Conservation (phyloP, 768 basidiomycete genomes). For the Boletus rubropictus region DNA sequence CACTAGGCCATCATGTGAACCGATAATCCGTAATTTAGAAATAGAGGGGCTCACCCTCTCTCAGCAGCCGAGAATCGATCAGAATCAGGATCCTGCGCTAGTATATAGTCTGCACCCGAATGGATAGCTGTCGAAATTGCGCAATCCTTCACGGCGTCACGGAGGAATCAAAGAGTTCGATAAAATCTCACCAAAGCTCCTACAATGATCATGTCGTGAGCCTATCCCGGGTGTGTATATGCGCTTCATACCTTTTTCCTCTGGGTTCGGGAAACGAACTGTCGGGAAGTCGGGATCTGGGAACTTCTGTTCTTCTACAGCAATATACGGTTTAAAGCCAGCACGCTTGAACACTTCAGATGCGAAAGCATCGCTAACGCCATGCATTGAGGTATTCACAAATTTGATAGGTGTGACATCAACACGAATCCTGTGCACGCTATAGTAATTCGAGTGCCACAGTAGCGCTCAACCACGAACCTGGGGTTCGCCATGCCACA, state of each 20-base stretch:
- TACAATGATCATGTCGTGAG: conserved; percentile 16
- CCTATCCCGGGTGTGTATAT: background rate
- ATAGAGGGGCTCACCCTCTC: conserved; percentile 40
- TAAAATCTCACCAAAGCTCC: conserved; percentile 42
- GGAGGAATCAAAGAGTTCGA: background rate
- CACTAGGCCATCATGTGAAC: conserved; percentile 6
- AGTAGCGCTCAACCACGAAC: conserved; percentile 6
- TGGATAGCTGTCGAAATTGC: conserved; percentile 59
- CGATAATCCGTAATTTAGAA: background rate
- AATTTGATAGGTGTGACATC: conserved; percentile 41
- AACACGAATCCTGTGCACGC: conserved; percentile 8
- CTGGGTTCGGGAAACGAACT: conserved; percentile 82
- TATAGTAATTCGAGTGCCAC: background rate
- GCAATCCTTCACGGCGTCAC: conserved; percentile 47
- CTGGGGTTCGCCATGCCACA: conserved; percentile 13
- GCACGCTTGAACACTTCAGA: conserved; percentile 50
- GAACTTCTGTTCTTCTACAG: conserved; percentile 58
- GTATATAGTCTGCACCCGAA: conserved; percentile 52
- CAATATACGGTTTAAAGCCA: conserved; percentile 53
- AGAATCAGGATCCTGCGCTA: conserved; percentile 88
- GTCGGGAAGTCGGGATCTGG: conserved; percentile 87
- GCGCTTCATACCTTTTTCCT: conserved; percentile 64
- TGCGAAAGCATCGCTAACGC: conserved; percentile 69
- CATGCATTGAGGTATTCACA: conserved; percentile 89
- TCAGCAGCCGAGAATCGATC: conserved; percentile 81